These are phyloP conservation scores for Alternaria triticina DNA, from an alignment of 2,329 filamentous ascomycete genomes.

Conservation along the genomic window DNA sequence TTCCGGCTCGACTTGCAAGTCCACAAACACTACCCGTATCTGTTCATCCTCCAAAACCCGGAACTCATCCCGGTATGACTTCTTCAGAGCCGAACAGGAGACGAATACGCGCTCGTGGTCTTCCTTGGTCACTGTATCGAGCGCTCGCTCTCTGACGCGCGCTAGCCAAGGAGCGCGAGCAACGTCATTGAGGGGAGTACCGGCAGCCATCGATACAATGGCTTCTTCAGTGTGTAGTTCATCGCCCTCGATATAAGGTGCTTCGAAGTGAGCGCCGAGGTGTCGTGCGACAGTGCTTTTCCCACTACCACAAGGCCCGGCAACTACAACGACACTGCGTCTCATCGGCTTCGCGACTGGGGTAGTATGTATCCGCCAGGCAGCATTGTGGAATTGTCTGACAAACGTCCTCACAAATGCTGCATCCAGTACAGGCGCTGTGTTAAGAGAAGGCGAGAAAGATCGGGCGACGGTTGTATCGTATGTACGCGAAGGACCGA, in stretches of 20 bases:
- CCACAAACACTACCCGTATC: constrained; percentile 41
- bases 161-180: not conserved
- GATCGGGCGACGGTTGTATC: constrained; percentile 19
- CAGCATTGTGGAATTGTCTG: constrained; percentile 25
- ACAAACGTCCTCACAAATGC: constrained; percentile 28
- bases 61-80: constrained; percentile 44
- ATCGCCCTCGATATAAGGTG: constrained; percentile 53
- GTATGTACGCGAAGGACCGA: constrained; percentile 20
- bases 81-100: constrained; percentile 51
- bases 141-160: not conserved
- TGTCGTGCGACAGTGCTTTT: constrained; percentile 49
- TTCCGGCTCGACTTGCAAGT: constrained; percentile 45
- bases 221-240: constrained; percentile 44
- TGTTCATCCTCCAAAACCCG: constrained; percentile 22
- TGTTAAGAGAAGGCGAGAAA: constrained; percentile 21
- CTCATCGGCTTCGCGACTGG: constrained; percentile 1
- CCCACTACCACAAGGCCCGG: constrained; percentile 52
- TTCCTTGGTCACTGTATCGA: not conserved
- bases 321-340: constrained; percentile 46
- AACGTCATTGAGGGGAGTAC: constrained; percentile 30
- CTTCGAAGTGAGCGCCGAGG: constrained; percentile 35
- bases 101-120: constrained; percentile 18
- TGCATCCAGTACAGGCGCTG: constrained; percentile 19
- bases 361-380: constrained; percentile 12
- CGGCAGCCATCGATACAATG: constrained; percentile 42